A percentile compares a stretch with the other conserved stretches of the same genome.
Conservation (phyloP, 78 protist species). For the Diacronema lutheri region DNA sequence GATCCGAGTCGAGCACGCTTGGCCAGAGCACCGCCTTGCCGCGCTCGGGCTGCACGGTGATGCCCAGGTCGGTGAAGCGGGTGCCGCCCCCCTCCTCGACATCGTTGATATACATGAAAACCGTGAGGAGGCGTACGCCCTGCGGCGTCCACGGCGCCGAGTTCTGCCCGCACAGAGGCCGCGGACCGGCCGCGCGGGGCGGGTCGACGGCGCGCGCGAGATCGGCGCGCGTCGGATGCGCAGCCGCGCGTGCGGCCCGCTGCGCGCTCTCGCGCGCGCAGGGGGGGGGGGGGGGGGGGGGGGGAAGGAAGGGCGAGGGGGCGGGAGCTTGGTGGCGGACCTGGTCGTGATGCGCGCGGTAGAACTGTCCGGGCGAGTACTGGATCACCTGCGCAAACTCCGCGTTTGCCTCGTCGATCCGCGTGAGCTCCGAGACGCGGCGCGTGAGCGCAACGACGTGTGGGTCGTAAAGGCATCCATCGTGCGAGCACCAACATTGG, state of each 20-base stretch:
- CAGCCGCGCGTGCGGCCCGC: too few species aligned
- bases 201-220: too few species aligned
- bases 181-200: too few species aligned
- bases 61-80: background rate
- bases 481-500: background rate
- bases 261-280: too few species aligned
- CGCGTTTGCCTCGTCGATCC: background rate
- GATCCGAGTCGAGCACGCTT: background rate
- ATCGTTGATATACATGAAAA: background rate
- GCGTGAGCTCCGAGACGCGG: background rate
- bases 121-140: constrained; percentile 15
- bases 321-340: too few species aligned
- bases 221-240: too few species aligned
- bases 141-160: background rate
- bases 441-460: background rate
- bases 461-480: background rate
- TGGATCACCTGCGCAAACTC: background rate
- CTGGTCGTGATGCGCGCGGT: background rate
- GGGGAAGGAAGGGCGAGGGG: too few species aligned
- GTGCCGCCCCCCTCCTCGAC: background rate
- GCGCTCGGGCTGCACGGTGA: background rate
- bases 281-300: too few species aligned
- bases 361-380: constrained; percentile 25
- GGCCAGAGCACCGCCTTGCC: background rate
- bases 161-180: background rate